Evolutionary conservation across 805 yeast genomes (phyloP).

Genomic region (Teunomyces tritomae): DNA sequence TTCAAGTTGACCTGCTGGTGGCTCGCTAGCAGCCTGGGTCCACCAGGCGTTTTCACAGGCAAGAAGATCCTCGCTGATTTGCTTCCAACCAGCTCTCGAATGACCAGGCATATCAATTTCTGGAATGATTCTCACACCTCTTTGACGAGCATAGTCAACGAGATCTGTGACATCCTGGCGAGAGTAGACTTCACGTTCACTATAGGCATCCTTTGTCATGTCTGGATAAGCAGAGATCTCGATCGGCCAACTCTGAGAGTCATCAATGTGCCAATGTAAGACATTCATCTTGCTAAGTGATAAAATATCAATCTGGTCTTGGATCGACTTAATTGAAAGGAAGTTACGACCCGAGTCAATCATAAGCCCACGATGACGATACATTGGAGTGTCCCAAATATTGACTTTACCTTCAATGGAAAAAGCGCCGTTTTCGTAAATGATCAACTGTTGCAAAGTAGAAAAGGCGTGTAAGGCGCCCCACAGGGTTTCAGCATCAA

Average conservation of each 20-base stretch:
- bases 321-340: constrained; percentile 20
- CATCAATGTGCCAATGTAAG: constrained; percentile 41
- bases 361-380: constrained; percentile 38
- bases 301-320: constrained; percentile 39
- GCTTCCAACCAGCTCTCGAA: constrained; percentile 38
- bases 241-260: constrained; percentile 43
- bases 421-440: constrained; percentile 22
- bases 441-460: constrained; percentile 39
- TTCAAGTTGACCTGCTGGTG: constrained; percentile 43
- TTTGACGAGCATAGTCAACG: constrained; percentile 27
- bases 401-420: constrained; percentile 31
- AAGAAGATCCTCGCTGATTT: constrained; percentile 27
- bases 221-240: constrained; percentile 29
- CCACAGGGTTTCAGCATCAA: constrained; percentile 35
- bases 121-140: constrained; percentile 42
- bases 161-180: constrained; percentile 24
- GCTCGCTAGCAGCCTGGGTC: constrained; percentile 34
- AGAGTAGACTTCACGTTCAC: constrained; percentile 27
- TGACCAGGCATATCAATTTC: constrained; percentile 45
- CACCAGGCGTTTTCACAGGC: constrained; percentile 31
- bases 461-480: constrained; percentile 41
- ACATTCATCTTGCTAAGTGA: constrained; percentile 36
- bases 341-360: constrained; percentile 41
- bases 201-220: constrained; percentile 39
- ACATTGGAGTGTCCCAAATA: constrained; percentile 34